phyloP scores from a whole-genome alignment of 1,284 basidiomycete species.

The Ceratobasidium theobromae region DNA sequence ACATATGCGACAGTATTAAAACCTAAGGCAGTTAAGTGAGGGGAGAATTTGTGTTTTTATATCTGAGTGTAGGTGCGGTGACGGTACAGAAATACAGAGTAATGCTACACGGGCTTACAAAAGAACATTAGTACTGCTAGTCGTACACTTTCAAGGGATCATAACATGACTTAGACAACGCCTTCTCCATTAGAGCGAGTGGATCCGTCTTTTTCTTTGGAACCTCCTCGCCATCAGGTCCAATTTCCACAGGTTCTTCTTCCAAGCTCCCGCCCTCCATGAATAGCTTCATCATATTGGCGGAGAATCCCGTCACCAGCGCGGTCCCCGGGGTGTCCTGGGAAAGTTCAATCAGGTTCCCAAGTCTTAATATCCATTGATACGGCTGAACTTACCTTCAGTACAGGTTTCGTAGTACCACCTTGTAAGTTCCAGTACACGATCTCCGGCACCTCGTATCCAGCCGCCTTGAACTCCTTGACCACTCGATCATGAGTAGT shows the following conservation, averaged over 20 bases:
- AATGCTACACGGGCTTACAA: too few species aligned
- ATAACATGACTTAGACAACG: constrained; percentile 53
- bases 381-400: background rate
- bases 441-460: constrained; percentile 68
- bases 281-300: constrained; percentile 69
- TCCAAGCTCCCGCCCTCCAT: constrained; percentile 52
- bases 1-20: too few species aligned
- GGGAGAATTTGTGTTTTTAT: too few species aligned
- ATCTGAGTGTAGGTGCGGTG: too few species aligned
- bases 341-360: background rate
- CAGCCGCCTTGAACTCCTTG: constrained; percentile 55
- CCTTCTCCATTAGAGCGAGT: constrained; percentile 54
- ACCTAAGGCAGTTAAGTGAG: too few species aligned
- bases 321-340: constrained; percentile 55
- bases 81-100: too few species aligned
- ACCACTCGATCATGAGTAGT: constrained; percentile 62
- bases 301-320: constrained; percentile 67
- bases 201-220: constrained; percentile 38
- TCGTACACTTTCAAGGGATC: constrained; percentile 42
- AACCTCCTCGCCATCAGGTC: constrained; percentile 45
- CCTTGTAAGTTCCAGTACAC: constrained; percentile 54
- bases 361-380: background rate
- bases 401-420: constrained; percentile 29
- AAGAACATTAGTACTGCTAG: too few species aligned
- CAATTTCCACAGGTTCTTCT: constrained; percentile 38